Evolutionary conservation across 2,329 filamentous ascomycete species (phyloP).

Genomic region (Botrytis sinoallii): DNA sequence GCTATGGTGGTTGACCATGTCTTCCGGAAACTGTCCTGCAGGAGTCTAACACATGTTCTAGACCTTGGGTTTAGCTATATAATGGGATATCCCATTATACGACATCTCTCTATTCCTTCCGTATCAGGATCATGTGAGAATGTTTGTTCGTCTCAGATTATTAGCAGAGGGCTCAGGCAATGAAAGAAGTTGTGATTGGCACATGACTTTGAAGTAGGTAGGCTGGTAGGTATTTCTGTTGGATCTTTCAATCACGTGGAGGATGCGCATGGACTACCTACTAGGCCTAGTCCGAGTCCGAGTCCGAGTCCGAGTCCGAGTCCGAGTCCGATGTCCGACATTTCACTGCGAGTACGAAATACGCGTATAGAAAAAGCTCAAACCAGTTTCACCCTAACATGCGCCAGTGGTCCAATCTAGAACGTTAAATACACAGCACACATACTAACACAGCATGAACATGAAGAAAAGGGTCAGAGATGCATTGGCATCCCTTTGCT

Average conservation of each 20-base stretch:
- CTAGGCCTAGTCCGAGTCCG: too few relatives aligned
- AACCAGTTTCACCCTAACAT: not conserved
- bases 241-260: not conserved
- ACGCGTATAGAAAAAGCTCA: not conserved
- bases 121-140: not conserved
- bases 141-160: too few relatives aligned
- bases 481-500: not conserved
- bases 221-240: too few relatives aligned
- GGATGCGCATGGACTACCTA: too few relatives aligned
- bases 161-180: not conserved
- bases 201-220: not conserved
- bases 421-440: not conserved
- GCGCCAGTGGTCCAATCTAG: not conserved
- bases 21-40: not conserved
- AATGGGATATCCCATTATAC: not conserved
- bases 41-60: not conserved
- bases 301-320: not conserved
- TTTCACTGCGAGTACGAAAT: too few relatives aligned
- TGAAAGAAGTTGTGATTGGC: not conserved
- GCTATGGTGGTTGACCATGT: too few relatives aligned
- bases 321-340: not conserved
- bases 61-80: not conserved
- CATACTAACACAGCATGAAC: not conserved
- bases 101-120: not conserved
- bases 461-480: not conserved